Conservation (phyloP, 768 basidiomycete species). For the Lepiota brunneoincarnata region DNA sequence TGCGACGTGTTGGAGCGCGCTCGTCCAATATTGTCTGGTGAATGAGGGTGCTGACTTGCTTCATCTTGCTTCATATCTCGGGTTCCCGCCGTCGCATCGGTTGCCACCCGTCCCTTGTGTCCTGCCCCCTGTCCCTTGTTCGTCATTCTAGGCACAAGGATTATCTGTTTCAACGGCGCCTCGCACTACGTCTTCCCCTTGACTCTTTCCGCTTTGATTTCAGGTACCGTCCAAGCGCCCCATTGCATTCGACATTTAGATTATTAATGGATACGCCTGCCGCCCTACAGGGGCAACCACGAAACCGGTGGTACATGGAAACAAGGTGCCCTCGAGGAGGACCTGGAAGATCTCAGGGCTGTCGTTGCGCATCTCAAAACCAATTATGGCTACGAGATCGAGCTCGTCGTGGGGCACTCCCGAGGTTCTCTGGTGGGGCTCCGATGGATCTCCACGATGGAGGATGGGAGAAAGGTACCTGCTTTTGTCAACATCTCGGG, state of each 20-base stretch:
- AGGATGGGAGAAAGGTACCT: slow-evolving; percentile 52
- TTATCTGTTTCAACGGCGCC: slow-evolving; percentile 76
- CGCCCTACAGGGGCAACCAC: slow-evolving; percentile 60
- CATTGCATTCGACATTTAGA: background rate
- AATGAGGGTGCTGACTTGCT: slow-evolving; percentile 1
- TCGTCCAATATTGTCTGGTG: background rate
- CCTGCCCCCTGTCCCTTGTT: background rate
- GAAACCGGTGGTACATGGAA: slow-evolving; percentile 71
- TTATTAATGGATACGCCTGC: background rate
- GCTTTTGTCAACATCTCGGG: slow-evolving; percentile 75
- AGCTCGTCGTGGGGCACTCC: slow-evolving; percentile 76
- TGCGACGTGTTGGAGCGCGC: background rate
- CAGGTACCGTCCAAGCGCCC: slow-evolving; percentile 45
- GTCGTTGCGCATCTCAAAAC: slow-evolving; percentile 62
- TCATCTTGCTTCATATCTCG: background rate
- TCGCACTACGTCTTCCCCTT: slow-evolving; percentile 60
- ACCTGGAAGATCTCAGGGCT: slow-evolving; percentile 61
- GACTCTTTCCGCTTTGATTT: slow-evolving; percentile 90
- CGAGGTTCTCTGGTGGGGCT: slow-evolving; percentile 68
- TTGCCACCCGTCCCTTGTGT: too few relatives aligned
- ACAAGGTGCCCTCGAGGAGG: slow-evolving; percentile 56
- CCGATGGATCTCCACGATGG: slow-evolving; percentile 65
- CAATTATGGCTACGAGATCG: slow-evolving; percentile 63
- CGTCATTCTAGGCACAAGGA: slow-evolving; percentile 69
- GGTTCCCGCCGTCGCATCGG: too few relatives aligned